phyloP scores from a whole-genome alignment of 805 yeast species.

The Wickerhamiella siamensis region DNA sequence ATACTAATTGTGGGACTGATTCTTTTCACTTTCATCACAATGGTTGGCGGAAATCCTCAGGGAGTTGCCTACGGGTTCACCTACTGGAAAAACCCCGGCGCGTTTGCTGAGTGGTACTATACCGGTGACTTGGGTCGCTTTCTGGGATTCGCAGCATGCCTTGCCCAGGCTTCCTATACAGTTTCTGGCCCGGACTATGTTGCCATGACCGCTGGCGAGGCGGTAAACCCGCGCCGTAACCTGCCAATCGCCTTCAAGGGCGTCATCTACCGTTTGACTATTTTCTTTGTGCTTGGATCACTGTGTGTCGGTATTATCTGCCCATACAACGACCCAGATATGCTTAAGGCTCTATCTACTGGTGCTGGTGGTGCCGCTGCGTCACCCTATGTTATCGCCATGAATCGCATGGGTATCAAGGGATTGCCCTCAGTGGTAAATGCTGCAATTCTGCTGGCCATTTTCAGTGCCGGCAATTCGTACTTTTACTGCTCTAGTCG shows the following conservation, averaged over 20 bases:
- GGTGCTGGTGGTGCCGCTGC: conserved; percentile 66
- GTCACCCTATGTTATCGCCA: conserved; percentile 73
- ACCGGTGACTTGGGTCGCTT: conserved; percentile 49
- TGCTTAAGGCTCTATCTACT: conserved; percentile 41
- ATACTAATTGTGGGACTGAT: conserved; percentile 62
- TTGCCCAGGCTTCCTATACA: conserved; percentile 61
- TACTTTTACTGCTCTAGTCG: conserved; percentile 61
- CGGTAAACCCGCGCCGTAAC: conserved; percentile 51
- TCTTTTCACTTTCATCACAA: conserved; percentile 60
- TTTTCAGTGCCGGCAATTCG: conserved; percentile 76
- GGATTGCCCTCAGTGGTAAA: conserved; percentile 67
- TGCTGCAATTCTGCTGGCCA: conserved; percentile 57
- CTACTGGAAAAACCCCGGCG: conserved; percentile 40
- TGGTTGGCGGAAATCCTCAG: conserved; percentile 78
- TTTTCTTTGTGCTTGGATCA: conserved; percentile 61
- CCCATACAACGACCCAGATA: conserved; percentile 49
- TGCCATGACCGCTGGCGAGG: conserved; percentile 75
- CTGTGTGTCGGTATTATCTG: conserved; percentile 66
- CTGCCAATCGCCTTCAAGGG: conserved; percentile 70
- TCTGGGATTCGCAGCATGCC: conserved; percentile 56
- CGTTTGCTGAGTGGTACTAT: conserved; percentile 41
- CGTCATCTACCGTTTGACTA: conserved; percentile 51
- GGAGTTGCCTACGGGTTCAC: conserved; percentile 49
- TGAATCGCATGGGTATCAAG: conserved; percentile 45
- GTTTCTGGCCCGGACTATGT: conserved; percentile 81